A percentile compares a stretch with the other conserved stretches of the same genome.
phyloP scores from a whole-genome alignment of 441 rosid genomes.

The Monsonia emarginata region DNA sequence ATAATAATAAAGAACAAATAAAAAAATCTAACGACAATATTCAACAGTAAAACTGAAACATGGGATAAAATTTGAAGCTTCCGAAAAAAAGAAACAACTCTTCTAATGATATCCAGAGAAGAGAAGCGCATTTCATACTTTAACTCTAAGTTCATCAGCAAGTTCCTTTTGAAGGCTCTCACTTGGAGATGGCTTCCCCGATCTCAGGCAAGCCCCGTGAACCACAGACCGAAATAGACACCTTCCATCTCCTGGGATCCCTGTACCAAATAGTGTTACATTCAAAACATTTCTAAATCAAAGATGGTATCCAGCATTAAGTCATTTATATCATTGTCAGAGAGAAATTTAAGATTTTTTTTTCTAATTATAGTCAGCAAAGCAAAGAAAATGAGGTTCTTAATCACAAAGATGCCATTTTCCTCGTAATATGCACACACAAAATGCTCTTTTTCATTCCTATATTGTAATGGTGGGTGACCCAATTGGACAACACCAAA shows the following conservation, averaged over 20 bases:
- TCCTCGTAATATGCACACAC: not conserved
- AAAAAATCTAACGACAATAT: not conserved
- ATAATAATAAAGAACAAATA: not conserved
- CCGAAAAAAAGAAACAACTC: not conserved
- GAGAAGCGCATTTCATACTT: conserved; percentile 23
- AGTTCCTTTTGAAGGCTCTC: conserved; percentile 47
- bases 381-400: not conserved
- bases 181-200: conserved; percentile 47
- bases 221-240: conserved; percentile 64
- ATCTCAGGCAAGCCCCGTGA: conserved; percentile 43
- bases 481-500: not conserved
- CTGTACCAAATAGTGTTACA: conserved; percentile 19
- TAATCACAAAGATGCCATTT: not conserved
- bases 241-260: conserved; percentile 63
- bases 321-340: not conserved
- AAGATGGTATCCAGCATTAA: not conserved
- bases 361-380: not conserved
- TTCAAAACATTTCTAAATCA: not conserved
- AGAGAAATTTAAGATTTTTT: not conserved
- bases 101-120: not conserved
- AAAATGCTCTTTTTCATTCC: not conserved
- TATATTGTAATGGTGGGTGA: not conserved
- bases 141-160: conserved; percentile 58
- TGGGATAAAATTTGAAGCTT: not conserved
- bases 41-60: not conserved